A percentile compares a stretch with the other conserved stretches of the same genome.
phyloP scores from a whole-genome alignment of 2,329 filamentous ascomycete species.

The Trichothecium roseum region DNA sequence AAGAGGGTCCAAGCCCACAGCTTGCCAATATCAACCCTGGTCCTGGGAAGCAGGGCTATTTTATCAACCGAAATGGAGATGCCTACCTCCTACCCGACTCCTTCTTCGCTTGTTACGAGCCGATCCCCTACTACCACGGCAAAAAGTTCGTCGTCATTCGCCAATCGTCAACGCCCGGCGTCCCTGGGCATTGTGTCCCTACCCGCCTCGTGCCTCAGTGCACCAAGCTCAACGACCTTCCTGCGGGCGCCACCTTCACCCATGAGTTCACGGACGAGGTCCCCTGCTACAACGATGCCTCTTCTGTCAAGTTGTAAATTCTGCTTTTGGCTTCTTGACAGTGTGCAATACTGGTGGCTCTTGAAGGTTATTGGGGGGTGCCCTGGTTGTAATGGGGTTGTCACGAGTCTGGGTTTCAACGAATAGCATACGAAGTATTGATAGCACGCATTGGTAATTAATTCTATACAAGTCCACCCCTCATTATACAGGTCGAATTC shows the following conservation, averaged over 20 bases:
- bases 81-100: slow-evolving; percentile 19
- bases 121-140: slow-evolving; percentile 28
- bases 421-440: no score
- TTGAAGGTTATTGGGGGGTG: no score
- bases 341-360: no score
- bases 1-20: slow-evolving; percentile 18
- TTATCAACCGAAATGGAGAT: neutral
- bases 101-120: slow-evolving; percentile 31
- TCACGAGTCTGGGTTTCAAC: no score
- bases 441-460: no score
- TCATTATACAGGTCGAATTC: no score
- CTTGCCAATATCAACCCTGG: slow-evolving; percentile 23
- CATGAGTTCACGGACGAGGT: slow-evolving; percentile 27
- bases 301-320: no score
- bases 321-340: no score
- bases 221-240: slow-evolving; percentile 22
- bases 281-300: slow-evolving; percentile 29
- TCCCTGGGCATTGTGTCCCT: slow-evolving; percentile 29
- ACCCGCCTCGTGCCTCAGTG: slow-evolving; percentile 34
- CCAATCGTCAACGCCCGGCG: slow-evolving; percentile 17
- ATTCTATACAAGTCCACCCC: no score
- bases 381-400: no score
- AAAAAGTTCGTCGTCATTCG: slow-evolving; percentile 26
- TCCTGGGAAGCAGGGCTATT: slow-evolving; percentile 22
- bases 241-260: slow-evolving; percentile 21